Base-by-base conservation (phyloP, 2,329 filamentous ascomycete species). In the Laburnicola sp. region DNA sequence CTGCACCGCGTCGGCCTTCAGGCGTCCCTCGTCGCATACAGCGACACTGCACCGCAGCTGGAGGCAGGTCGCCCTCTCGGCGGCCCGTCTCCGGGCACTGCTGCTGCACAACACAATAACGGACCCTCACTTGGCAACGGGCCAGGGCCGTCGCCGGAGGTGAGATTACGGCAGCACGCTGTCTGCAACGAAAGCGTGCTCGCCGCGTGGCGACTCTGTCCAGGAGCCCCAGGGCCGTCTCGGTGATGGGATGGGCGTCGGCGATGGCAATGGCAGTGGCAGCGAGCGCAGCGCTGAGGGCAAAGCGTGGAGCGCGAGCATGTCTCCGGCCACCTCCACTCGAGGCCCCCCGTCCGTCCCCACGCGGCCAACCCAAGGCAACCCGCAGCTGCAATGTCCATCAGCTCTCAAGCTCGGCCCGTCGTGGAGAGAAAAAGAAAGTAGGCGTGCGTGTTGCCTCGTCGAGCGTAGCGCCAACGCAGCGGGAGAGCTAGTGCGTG, bases 71-170 rank as follows among this genome's bases (percentile, higher is more conserved):
- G 51, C 50, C 49, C 54, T 51, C 45, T n/a, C 48, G 48, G 37
- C 51, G 45, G 38, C 50, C 47, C 48, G 54, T 51, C 46, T 52
- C 39, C 48, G 47, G 51, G 45, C 53, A 50, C 56, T 60, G 54
- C 53, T 34, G 57, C 55, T 56, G 60, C 64, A 65, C 50, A 62
- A n/a, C n/a, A n/a, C 54, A 60, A 65, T 55, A 56, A 25, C 49
- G 47, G 59, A 61, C 58, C 56, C 51, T 52, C 56, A 52, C 64
- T 68, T 62, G 64, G 64, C 64, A 66, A 64, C 58, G 53, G 59
- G 56, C 54, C 46, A 43, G 45, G 44, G 46, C 43, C 32, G 36
- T 16, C 21, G 21, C 25, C 44, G 4, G 44, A 11, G 6, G 8
- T 9, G 32, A 3, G 21, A 23, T 9, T n/a, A 34, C 25, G 36